Conservation (phyloP, 1,284 basidiomycete species). For the Golubevia sp. region DNA sequence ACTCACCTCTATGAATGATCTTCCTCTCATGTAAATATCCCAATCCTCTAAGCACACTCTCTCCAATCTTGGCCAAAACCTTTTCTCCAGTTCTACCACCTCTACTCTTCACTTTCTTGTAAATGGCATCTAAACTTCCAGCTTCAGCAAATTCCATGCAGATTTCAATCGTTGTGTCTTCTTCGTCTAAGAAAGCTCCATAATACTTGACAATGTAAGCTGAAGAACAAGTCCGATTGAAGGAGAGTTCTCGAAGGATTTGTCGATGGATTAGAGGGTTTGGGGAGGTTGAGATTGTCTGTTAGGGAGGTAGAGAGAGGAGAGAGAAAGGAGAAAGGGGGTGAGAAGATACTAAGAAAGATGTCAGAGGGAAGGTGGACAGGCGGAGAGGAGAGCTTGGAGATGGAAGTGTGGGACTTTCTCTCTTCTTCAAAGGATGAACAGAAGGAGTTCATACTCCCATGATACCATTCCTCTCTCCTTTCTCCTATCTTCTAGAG, state of each 20-base stretch:
- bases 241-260: conserved; percentile 86
- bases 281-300: conserved; percentile 89
- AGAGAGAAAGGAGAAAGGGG: neutral
- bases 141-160: conserved; percentile 95
- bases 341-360: neutral
- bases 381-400: neutral
- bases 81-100: conserved; percentile 85
- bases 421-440: no score
- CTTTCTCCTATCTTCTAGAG: no score
- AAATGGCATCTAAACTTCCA: conserved; percentile 77
- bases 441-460: no score
- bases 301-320: neutral
- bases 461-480: no score
- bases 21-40: conserved; percentile 86
- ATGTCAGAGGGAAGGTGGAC: neutral
- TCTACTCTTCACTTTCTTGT: conserved; percentile 78
- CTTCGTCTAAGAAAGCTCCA: conserved; percentile 92
- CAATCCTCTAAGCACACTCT: conserved; percentile 88
- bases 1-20: conserved; percentile 80
- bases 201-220: conserved; percentile 89
- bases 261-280: conserved; percentile 84
- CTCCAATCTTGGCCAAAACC: conserved; percentile 86
- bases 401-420: no score
- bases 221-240: conserved; percentile 82
- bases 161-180: conserved; percentile 89